Percentiles rank a stretch among this genome's conserved stretches.
phyloP scores from a whole-genome alignment of 768 basidiomycete genomes.

The Phaeotremella fagi region DNA sequence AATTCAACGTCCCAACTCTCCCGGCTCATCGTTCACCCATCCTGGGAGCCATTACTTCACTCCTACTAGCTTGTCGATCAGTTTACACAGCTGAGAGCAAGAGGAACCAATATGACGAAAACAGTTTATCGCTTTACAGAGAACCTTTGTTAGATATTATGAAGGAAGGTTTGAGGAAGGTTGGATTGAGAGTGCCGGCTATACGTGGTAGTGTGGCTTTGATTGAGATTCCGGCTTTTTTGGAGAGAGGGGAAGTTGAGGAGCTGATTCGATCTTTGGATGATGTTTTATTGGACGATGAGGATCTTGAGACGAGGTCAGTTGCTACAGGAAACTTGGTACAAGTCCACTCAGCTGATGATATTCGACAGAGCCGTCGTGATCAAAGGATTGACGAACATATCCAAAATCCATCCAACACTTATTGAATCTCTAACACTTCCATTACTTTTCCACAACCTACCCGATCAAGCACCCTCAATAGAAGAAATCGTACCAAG shows the following conservation, averaged over 20 bases:
- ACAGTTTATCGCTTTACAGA: slow-evolving; percentile 60
- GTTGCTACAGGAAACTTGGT: slow-evolving; percentile 1
- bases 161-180: slow-evolving; percentile 37
- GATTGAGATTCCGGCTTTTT: slow-evolving; percentile 60
- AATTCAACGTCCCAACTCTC: slow-evolving; percentile 60
- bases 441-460: slow-evolving; percentile 67
- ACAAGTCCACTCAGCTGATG: slow-evolving; percentile 1
- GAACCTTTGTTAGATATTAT: slow-evolving; percentile 57
- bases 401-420: slow-evolving; percentile 56
- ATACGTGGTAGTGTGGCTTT: slow-evolving; percentile 49
- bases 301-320: slow-evolving; percentile 54
- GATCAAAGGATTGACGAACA: slow-evolving; percentile 39
- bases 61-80: slow-evolving; percentile 53
- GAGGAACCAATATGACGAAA: slow-evolving; percentile 24
- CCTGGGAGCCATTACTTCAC: slow-evolving; percentile 57
- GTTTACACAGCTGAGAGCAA: slow-evolving; percentile 28
- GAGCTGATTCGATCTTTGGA: slow-evolving; percentile 73
- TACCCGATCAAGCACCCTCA: slow-evolving; percentile 65
- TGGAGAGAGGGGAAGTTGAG: slow-evolving; percentile 68
- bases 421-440: slow-evolving; percentile 71
- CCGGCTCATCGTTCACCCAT: slow-evolving; percentile 57
- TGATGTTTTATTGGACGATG: slow-evolving; percentile 59
- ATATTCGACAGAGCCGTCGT: slow-evolving; percentile 29
- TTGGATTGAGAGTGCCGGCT: slow-evolving; percentile 26
- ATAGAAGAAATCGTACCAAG: slow-evolving; percentile 58